Evolutionary conservation across 345 rosid genomes (phyloP).

Genomic region (Citrus sp.): DNA sequence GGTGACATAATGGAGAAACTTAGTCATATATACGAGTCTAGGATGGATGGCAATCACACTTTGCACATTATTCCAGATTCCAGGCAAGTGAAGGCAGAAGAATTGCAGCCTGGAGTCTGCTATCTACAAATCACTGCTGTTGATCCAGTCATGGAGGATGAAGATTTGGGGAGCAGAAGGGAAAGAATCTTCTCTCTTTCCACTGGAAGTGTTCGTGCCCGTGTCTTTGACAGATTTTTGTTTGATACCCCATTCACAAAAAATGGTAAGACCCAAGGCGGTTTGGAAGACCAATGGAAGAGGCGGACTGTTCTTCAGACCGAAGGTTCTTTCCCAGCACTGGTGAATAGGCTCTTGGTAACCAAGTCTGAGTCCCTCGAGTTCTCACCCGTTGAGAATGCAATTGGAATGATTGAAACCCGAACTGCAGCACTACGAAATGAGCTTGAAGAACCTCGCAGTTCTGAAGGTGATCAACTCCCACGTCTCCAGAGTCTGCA

Average conservation of each 20-base stretch:
- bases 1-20: constrained; percentile 99
- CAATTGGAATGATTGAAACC: constrained; percentile 99
- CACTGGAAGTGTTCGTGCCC: constrained; percentile 87
- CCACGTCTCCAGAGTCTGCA: constrained; percentile 97
- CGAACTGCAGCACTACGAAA: constrained; percentile 88
- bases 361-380: constrained; percentile 93
- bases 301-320: constrained; percentile 94
- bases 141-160: constrained; percentile 98
- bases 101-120: constrained; percentile 91
- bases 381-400: constrained; percentile 98
- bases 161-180: constrained; percentile 96
- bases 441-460: constrained; percentile 98
- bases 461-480: constrained; percentile 95
- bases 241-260: constrained; percentile 99
- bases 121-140: constrained; percentile 97
- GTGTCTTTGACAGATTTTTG: constrained; percentile 94
- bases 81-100: constrained; percentile 94
- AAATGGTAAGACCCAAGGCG: constrained; percentile 98
- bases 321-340: constrained; percentile 95
- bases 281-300: constrained; percentile 99
- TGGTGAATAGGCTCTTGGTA: constrained; percentile 86
- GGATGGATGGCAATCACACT: constrained; percentile 87
- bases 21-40: constrained; percentile 91
- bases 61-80: constrained; percentile 92
- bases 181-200: constrained; percentile 96